Evolutionary conservation across 371 early-diverging fungal genomes (phyloP).

Genomic region (Apophysomyces ossiformis): DNA sequence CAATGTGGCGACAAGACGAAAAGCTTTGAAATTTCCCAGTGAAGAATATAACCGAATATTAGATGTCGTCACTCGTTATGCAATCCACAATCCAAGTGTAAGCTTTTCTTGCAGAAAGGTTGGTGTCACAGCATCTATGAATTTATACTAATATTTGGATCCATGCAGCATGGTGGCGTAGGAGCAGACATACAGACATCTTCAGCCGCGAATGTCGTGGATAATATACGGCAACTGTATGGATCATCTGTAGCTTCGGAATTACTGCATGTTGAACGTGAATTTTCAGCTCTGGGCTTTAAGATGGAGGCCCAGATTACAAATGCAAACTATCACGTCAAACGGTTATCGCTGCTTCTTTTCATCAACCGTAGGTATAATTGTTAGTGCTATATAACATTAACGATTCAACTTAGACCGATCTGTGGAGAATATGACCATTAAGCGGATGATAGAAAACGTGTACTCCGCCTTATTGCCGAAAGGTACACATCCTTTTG

Average conservation of each 20-base stretch:
- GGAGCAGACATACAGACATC: slow-evolving; percentile 80
- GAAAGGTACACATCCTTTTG: slow-evolving; percentile 89
- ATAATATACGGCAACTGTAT: slow-evolving; percentile 83
- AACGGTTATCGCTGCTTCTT: slow-evolving; percentile 79
- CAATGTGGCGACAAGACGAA: slow-evolving; percentile 82
- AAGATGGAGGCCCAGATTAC: slow-evolving; percentile 74
- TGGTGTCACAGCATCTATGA: slow-evolving; percentile 3
- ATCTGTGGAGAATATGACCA: slow-evolving; percentile 78
- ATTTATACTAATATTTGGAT: background rate
- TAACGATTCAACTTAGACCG: slow-evolving; percentile 63
- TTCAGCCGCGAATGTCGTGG: slow-evolving; percentile 58
- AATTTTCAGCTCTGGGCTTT: slow-evolving; percentile 51
- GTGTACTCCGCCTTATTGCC: slow-evolving; percentile 85
- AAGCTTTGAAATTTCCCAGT: slow-evolving; percentile 77
- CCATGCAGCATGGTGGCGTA: slow-evolving; percentile 60
- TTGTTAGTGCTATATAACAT: background rate
- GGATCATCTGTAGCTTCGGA: slow-evolving; percentile 79
- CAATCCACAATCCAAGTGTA: slow-evolving; percentile 86
- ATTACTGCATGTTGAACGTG: slow-evolving; percentile 60
- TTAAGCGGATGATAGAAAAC: slow-evolving; percentile 81
- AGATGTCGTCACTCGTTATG: slow-evolving; percentile 88
- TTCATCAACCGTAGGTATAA: slow-evolving; percentile 90
- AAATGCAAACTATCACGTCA: slow-evolving; percentile 83
- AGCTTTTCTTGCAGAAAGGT: slow-evolving; percentile 89
- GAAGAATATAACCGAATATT: slow-evolving; percentile 91